Percentiles rank a stretch among this genome's conserved stretches.
These are phyloP conservation scores for Hymenoscyphus repandus DNA, from an alignment of 2,329 filamentous ascomycete genomes.

Conservation along the genomic window DNA sequence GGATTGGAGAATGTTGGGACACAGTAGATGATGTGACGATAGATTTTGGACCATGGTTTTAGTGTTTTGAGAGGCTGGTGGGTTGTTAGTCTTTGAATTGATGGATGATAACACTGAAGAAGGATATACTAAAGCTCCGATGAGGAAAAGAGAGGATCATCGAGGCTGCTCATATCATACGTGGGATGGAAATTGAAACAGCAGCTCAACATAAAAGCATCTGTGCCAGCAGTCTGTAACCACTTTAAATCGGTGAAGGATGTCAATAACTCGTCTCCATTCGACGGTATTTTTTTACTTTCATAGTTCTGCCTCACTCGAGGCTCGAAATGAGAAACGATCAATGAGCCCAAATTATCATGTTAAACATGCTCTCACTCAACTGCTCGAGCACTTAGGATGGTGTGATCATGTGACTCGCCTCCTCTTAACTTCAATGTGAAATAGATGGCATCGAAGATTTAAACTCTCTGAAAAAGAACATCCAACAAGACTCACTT, in stretches of 20 bases:
- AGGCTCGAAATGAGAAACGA: no score
- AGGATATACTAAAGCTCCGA: not conserved
- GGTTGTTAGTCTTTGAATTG: not conserved
- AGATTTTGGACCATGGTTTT: constrained; percentile 66
- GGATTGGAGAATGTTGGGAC: constrained; percentile 90
- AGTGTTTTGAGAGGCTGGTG: constrained; percentile 11
- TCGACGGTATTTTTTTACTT: not conserved
- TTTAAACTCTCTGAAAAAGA: not conserved
- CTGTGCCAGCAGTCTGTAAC: no score
- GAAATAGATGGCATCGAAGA: not conserved
- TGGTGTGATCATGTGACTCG: no score
- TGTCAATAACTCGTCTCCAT: not conserved
- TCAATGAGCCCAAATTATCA: no score
- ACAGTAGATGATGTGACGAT: constrained; percentile 81
- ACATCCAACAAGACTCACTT: not conserved
- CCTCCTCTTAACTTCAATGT: no score
- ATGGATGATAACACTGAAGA: not conserved
- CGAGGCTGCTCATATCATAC: no score
- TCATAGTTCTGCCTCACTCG: no score
- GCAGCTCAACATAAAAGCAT: no score
- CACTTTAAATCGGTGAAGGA: no score
- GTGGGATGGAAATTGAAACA: no score
- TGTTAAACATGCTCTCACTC: no score
- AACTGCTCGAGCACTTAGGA: no score
- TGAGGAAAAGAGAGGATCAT: not conserved